These are phyloP conservation scores for Fusarium buxicola DNA, from an alignment of 2,329 filamentous ascomycete genomes.

Conservation along the genomic window DNA sequence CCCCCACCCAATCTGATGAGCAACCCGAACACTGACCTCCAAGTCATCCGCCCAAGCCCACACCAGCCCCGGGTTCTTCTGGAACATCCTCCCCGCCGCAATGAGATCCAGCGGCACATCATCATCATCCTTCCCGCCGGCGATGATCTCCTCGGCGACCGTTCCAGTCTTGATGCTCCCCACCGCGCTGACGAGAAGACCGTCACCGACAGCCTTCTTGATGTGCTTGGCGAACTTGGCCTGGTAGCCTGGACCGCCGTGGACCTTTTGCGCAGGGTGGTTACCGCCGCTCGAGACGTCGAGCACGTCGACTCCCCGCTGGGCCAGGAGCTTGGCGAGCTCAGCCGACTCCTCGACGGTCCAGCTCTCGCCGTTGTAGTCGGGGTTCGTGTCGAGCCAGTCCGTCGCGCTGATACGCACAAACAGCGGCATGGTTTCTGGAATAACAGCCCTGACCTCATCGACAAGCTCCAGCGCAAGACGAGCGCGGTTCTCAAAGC, in stretches of 20 bases:
- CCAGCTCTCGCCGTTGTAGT: slow-evolving; percentile 71
- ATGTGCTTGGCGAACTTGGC: slow-evolving; percentile 75
- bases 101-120: slow-evolving; percentile 61
- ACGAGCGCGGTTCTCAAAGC: slow-evolving; percentile 77
- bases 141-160: slow-evolving; percentile 61
- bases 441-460: slow-evolving; percentile 70
- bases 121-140: slow-evolving; percentile 46
- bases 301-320: slow-evolving; percentile 77
- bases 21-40: slow-evolving; percentile 57
- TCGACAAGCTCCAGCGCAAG: slow-evolving; percentile 76
- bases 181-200: slow-evolving; percentile 58
- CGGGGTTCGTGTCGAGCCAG: slow-evolving; percentile 74
- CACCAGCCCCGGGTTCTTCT: slow-evolving; percentile 68
- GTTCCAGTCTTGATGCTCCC: slow-evolving; percentile 60
- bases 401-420: slow-evolving; percentile 80
- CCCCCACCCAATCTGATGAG: slow-evolving; percentile 67
- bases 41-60: slow-evolving; percentile 68
- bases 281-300: slow-evolving; percentile 78
- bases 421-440: slow-evolving; percentile 76
- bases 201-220: slow-evolving; percentile 77
- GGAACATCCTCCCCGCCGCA: slow-evolving; percentile 65
- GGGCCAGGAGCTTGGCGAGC: slow-evolving; percentile 72
- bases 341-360: slow-evolving; percentile 71
- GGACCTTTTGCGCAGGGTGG: slow-evolving; percentile 68
- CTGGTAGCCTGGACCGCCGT: slow-evolving; percentile 74